Conservation (phyloP, 306 rosid genomes). For the Inga oerstediana region DNA sequence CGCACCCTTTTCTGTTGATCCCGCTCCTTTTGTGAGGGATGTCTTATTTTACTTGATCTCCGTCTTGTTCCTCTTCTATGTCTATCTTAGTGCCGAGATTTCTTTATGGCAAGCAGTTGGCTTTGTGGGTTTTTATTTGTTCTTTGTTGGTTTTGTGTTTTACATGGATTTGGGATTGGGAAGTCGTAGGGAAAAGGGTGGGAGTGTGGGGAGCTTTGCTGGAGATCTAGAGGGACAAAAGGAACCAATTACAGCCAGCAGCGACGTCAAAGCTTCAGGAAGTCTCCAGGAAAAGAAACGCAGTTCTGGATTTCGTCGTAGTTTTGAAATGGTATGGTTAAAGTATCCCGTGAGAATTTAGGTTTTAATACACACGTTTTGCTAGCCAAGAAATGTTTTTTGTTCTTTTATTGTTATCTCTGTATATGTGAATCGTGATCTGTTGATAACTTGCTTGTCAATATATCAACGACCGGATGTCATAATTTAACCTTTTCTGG, state of each 20-base stretch:
- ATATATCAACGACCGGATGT: neutral
- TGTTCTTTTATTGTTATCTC: neutral
- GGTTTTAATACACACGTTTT: neutral
- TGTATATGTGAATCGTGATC: constrained; percentile 10
- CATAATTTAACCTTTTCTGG: neutral
- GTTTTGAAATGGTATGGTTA: constrained; percentile 58
- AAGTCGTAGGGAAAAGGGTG: constrained; percentile 35
- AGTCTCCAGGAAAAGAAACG: constrained; percentile 39
- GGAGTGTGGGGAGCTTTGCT: constrained; percentile 30
- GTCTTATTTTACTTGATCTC: constrained; percentile 76
- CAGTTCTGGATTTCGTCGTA: constrained; percentile 42
- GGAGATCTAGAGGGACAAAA: constrained; percentile 51
- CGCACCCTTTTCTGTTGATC: constrained; percentile 75
- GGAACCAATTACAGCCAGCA: constrained; percentile 20
- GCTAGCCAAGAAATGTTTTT: neutral
- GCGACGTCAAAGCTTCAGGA: constrained; percentile 36
- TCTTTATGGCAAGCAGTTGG: constrained; percentile 91
- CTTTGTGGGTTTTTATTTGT: constrained; percentile 75
- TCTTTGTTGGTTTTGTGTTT: constrained; percentile 87
- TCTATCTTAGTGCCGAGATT: constrained; percentile 89
- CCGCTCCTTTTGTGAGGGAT: constrained; percentile 82
- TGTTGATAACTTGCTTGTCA: neutral
- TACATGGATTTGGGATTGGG: constrained; percentile 83
- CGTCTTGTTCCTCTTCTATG: constrained; percentile 79
- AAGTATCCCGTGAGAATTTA: neutral